Base-by-base conservation (phyloP, 257 asterid genomes). In the Orobanche coerulescens region DNA sequence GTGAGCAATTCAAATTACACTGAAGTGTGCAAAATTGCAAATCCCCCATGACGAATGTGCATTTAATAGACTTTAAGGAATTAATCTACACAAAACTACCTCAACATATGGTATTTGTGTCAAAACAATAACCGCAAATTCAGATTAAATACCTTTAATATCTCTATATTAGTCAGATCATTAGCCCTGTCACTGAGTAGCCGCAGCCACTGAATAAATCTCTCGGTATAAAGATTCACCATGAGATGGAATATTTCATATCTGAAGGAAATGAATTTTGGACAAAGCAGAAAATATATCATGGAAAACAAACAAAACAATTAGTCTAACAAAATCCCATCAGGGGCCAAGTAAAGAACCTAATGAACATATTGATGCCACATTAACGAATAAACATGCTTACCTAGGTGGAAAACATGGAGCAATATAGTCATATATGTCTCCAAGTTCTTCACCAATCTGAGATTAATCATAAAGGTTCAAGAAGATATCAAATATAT, bases 381-480 rank as follows among this genome's bases (percentile, higher is more conserved):
- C 56, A 62, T 57, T 46, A 42, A 55, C 8, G 37, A 28, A 61
- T 67, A 61, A 58, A 68, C 49, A 63, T 20, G 51, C 77, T 71
- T 71, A 86, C 95, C 96, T 88, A 26, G 93, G 94, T 74, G 96
- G 99, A 75, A 93, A 93, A 79, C 99, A 93, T 39, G 97, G 99
- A 64, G 97, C 96, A 72, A 89, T 97, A 40, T 82, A 78, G 73
- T 93, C 99, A 61, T 89, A 93, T 73, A 83, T 86, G 77, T 89
- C 96, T 65, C 97, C 99, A 61, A 93, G 97, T 80, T 93, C 99
- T 82, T 93, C 96, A 28, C 94, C 95, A 68, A 93, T 83, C 99
- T 93, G 95, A 74, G 54, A 72, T 64, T 46, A 64, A 70, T 47
- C 34, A 59, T 46, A 70, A 58, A 53, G 43, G 7, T 18, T 55